Conservation (phyloP, 202 grass and related monocot species). For the Schoenoplectus tabernaemontani region DNA sequence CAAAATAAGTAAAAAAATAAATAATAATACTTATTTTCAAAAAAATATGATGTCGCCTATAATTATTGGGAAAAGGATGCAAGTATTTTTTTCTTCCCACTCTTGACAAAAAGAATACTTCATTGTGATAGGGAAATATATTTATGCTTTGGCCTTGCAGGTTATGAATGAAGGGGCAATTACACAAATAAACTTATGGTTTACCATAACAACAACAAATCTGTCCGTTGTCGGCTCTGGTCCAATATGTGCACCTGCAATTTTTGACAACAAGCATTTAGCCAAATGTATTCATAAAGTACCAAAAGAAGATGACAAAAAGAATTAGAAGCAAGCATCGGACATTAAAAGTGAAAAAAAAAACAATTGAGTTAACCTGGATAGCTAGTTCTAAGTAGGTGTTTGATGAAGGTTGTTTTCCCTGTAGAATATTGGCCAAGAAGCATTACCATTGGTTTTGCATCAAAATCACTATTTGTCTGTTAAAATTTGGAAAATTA, state of each 20-base stretch:
- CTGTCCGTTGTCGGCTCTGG: slow-evolving; percentile 95
- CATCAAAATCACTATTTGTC: slow-evolving; percentile 96
- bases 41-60: not conserved
- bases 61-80: not conserved
- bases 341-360: slow-evolving; percentile 1
- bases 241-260: slow-evolving; percentile 93
- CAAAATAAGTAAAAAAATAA: slow-evolving; percentile 17
- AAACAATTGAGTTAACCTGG: slow-evolving; percentile 47
- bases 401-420: slow-evolving; percentile 93
- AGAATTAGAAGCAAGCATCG: not conserved
- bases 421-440: slow-evolving; percentile 93
- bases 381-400: slow-evolving; percentile 72
- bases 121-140: not conserved
- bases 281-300: slow-evolving; percentile 6
- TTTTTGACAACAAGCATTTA: slow-evolving; percentile 22
- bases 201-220: slow-evolving; percentile 99
- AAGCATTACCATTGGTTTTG: slow-evolving; percentile 95
- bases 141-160: slow-evolving; percentile 5
- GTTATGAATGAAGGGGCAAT: not conserved
- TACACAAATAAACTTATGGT: slow-evolving; percentile 10
- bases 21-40: not conserved
- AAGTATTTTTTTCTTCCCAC: not conserved
- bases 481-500: slow-evolving; percentile 28
- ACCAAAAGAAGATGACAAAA: not conserved
- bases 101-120: not conserved